These are phyloP conservation scores for Aspergillus campestris DNA, from an alignment of 495 filamentous ascomycete genomes.

Conservation along the genomic window DNA sequence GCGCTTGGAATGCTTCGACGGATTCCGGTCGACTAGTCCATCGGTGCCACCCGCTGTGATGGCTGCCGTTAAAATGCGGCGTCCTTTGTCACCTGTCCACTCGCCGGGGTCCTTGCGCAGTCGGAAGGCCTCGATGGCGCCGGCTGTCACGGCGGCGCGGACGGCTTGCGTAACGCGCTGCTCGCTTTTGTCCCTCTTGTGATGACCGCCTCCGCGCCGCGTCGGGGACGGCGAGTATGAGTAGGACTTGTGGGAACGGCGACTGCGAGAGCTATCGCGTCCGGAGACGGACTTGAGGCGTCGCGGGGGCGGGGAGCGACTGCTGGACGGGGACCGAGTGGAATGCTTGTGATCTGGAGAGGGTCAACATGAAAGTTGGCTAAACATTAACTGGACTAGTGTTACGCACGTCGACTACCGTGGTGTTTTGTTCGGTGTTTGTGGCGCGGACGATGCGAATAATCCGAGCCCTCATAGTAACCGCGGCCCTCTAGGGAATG, in stretches of 20 bases:
- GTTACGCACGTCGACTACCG: constrained; percentile 38
- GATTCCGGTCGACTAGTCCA: constrained; percentile 60
- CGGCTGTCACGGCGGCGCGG: constrained; percentile 76
- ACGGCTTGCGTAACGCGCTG: constrained; percentile 75
- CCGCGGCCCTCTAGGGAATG: constrained; percentile 38
- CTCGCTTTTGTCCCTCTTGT: constrained; percentile 34
- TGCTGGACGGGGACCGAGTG: constrained; percentile 27
- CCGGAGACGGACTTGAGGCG: constrained; percentile 59
- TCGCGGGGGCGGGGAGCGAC: constrained; percentile 37
- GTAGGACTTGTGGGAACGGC: constrained; percentile 44
- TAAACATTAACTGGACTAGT: background rate
- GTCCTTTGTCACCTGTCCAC: constrained; percentile 80
- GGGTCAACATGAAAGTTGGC: constrained; percentile 3
- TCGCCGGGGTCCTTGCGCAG: constrained; percentile 75
- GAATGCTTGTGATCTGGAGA: constrained; percentile 32
- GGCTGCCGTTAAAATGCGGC: constrained; percentile 79
- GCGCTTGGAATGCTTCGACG: constrained; percentile 62
- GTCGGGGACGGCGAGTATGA: constrained; percentile 43
- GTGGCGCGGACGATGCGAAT: constrained; percentile 45
- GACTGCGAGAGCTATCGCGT: constrained; percentile 28
- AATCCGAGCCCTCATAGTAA: constrained; percentile 42
- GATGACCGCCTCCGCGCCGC: constrained; percentile 36
- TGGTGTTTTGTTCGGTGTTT: constrained; percentile 44
- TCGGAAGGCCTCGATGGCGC: constrained; percentile 81
- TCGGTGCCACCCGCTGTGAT: constrained; percentile 78